Evolutionary conservation across 208 protist genomes (phyloP), one percentile per base, ranked within the genome.

Genomic region (Crithidia expoeki): DNA sequence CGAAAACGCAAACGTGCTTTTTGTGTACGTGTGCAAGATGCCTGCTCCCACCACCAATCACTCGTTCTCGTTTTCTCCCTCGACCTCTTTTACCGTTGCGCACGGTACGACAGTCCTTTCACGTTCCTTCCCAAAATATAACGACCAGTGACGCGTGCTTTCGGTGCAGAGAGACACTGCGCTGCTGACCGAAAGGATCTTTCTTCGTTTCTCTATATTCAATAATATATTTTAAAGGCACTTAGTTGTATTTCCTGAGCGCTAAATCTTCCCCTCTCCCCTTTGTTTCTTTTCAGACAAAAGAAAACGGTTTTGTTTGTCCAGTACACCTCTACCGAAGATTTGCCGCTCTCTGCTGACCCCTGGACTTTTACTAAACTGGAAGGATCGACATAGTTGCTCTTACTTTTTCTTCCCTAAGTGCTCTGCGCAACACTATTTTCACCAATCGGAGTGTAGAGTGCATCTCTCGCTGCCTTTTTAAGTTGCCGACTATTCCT

Each of bases 391-490:
- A 6, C 12, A 42, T 42, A 42, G 12, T 42, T 42, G 12, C 12
- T 27, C 32, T 16, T 53, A 9, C 32, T 53, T 53, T 53, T 53
- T 53, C 7, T 55, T 33, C 12, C 17, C 17, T 58, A 3, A 47
- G 4, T 51, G 36, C 10, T 16, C n/a, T 40, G 12, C 28, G 28
- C 19, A 38, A 4, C 25, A 19, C 10, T 65, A 7, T 10, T 49
- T 65, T 40, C 52, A 12, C 4, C 34, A 36, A 53, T 49, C 5
- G 47, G 2, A 49, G 34, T 28, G 21, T 46, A 42, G 53, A 23
- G 64, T 68, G 53, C 63, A 50, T 78, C 63, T 78, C 73, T 68
- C 27, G 47, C 34, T 57, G 51, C 52, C 34, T 51, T 50, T 42
- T 12, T 58, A 27, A 25, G 28, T 69, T 34, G 7, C 27, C 38